Conservation (phyloP, 73 alveolate species). For the Tetrahymena borealis region DNA sequence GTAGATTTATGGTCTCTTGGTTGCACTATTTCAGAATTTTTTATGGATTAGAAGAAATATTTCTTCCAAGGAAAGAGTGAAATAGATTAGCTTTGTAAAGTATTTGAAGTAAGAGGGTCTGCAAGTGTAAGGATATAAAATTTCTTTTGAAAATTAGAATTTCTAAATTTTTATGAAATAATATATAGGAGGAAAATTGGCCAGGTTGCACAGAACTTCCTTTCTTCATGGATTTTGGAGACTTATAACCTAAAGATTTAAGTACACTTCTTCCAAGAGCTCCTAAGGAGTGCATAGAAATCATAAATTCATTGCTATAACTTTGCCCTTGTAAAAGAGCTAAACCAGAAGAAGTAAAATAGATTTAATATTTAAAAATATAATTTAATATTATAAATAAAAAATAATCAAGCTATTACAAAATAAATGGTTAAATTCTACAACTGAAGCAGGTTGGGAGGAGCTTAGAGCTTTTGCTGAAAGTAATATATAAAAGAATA, state of each 20-base stretch:
- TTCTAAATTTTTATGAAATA: neutral
- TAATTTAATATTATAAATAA: neutral
- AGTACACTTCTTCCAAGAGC: neutral
- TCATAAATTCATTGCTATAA: neutral
- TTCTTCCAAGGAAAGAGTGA: neutral
- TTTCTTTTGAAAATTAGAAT: neutral
- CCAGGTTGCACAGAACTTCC: constrained; percentile 1
- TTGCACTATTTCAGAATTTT: constrained; percentile 77
- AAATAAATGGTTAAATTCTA: neutral
- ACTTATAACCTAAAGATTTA: neutral
- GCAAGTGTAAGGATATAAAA: neutral
- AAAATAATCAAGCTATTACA: neutral
- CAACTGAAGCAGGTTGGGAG: neutral
- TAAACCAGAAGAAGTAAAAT: neutral
- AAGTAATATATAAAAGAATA: neutral
- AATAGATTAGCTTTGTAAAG: neutral
- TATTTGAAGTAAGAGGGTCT: neutral
- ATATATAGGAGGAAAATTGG: neutral
- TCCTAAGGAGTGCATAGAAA: neutral
- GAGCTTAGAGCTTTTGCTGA: neutral
- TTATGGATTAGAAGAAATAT: constrained; percentile 50
- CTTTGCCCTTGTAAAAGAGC: neutral
- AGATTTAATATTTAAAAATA: neutral
- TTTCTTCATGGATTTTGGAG: neutral
- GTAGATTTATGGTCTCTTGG: constrained; percentile 91